Conservation (phyloP, 768 basidiomycete genomes). For the Pleurotus sapidus region DNA sequence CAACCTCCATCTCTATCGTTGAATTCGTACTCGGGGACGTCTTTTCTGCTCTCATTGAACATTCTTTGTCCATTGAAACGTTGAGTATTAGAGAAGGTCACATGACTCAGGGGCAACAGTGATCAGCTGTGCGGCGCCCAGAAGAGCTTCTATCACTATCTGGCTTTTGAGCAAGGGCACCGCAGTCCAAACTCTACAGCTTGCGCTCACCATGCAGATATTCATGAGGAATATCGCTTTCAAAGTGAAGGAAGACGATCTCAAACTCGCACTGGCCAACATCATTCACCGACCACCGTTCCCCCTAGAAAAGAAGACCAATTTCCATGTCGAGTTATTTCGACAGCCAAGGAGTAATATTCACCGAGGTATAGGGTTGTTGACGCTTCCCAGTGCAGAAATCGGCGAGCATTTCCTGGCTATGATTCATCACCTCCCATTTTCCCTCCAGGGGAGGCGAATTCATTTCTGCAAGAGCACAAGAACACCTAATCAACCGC, state of each 20-base stretch:
- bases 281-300: conserved; percentile 6
- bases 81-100: too few relatives aligned
- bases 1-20: too few relatives aligned
- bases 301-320: background rate
- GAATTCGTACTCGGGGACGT: too few relatives aligned
- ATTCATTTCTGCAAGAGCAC: background rate
- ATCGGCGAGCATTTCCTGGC: background rate
- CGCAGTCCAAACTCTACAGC: too few relatives aligned
- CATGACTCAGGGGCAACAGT: too few relatives aligned
- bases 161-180: too few relatives aligned
- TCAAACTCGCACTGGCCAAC: background rate
- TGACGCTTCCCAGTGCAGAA: background rate
- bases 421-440: background rate
- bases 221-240: background rate
- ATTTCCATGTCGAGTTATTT: conserved; percentile 1
- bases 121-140: too few relatives aligned
- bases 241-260: conserved; percentile 1
- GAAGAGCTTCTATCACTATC: too few relatives aligned
- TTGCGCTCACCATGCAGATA: background rate
- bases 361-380: background rate
- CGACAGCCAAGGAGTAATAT: background rate
- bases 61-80: too few relatives aligned
- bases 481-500: background rate
- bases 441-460: background rate
- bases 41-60: too few relatives aligned